Evolutionary conservation across 352 stramenopile species (phyloP).

Genomic region (Globisporangium cylindrosporum): DNA sequence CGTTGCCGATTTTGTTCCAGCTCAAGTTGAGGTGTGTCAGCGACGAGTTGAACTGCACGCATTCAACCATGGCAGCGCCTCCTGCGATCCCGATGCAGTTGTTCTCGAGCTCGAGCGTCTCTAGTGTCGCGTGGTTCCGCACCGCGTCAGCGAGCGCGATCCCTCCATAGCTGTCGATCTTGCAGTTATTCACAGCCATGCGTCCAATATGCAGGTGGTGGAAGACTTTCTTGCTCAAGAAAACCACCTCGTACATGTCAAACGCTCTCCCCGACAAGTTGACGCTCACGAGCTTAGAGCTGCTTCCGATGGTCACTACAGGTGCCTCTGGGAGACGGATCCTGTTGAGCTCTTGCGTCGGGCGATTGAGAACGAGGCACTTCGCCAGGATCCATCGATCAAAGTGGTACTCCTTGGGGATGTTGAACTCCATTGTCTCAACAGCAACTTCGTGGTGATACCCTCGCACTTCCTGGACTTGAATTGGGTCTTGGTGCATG

Average conservation of each 20-base stretch:
- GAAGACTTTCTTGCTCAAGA: conserved; percentile 65
- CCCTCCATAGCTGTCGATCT: conserved; percentile 47
- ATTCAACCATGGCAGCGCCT: conserved; percentile 56
- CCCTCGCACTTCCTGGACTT: conserved; percentile 55
- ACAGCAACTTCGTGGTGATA: conserved; percentile 23
- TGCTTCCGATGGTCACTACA: conserved; percentile 2
- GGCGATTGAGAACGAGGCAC: conserved; percentile 60
- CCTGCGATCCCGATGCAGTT: conserved; percentile 49
- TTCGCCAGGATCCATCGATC: conserved; percentile 70
- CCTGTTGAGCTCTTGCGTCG: conserved; percentile 56
- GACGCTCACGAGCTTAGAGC: conserved; percentile 35
- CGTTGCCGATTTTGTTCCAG: conserved; percentile 71
- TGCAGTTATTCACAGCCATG: conserved; percentile 58
- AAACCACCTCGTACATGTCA: conserved; percentile 58
- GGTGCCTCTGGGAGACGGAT: conserved; percentile 32
- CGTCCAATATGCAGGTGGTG: conserved; percentile 63
- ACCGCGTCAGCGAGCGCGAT: conserved; percentile 56
- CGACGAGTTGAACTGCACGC: conserved; percentile 51
- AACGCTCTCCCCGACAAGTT: conserved; percentile 49
- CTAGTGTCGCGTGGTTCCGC: conserved; percentile 59
- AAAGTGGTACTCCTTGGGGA: conserved; percentile 38
- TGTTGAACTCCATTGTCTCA: conserved; percentile 27
- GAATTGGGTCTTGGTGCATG: conserved; percentile 43
- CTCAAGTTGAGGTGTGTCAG: conserved; percentile 73
- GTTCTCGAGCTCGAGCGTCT: conserved; percentile 68